Conservation (phyloP, 2,329 filamentous ascomycete genomes). For the Dothiorella sarmentorum region DNA sequence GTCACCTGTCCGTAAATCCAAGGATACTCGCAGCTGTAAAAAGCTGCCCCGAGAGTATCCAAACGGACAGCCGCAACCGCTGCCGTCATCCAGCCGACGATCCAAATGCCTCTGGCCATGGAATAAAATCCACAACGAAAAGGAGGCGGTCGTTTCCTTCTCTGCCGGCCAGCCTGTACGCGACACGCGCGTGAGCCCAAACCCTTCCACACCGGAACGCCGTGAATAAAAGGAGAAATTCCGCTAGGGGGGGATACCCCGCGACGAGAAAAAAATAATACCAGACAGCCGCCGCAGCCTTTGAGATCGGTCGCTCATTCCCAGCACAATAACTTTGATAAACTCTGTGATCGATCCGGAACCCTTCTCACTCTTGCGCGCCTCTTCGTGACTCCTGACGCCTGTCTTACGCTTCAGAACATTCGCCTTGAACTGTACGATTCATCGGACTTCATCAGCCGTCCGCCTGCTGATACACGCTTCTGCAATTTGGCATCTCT, state of each 20-base stretch:
- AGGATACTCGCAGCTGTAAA: not conserved
- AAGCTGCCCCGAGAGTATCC: not conserved
- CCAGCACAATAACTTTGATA: not conserved
- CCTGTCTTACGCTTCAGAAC: slow-evolving; percentile 16
- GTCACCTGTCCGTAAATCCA: slow-evolving; percentile 12
- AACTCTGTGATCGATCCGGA: not conserved
- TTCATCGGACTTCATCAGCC: slow-evolving; percentile 41
- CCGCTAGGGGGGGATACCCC: not conserved
- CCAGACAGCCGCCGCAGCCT: not conserved
- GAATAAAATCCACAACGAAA: not conserved
- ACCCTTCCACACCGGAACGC: not conserved
- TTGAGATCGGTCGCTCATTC: not conserved
- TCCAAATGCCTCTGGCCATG: not conserved
- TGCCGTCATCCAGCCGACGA: not conserved
- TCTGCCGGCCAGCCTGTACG: not conserved
- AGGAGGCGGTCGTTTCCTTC: not conserved
- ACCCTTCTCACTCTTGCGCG: not conserved
- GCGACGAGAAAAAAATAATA: not conserved
- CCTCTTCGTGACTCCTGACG: slow-evolving; percentile 6
- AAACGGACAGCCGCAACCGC: not conserved
- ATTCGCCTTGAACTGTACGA: slow-evolving; percentile 27
- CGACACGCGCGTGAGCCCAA: not conserved
- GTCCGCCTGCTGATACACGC: slow-evolving; percentile 39
- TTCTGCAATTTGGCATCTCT: slow-evolving; percentile 38
- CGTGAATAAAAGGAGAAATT: not conserved